Evolutionary conservation across 1,284 basidiomycete genomes (phyloP).

Genomic region (Gomphus sp.): DNA sequence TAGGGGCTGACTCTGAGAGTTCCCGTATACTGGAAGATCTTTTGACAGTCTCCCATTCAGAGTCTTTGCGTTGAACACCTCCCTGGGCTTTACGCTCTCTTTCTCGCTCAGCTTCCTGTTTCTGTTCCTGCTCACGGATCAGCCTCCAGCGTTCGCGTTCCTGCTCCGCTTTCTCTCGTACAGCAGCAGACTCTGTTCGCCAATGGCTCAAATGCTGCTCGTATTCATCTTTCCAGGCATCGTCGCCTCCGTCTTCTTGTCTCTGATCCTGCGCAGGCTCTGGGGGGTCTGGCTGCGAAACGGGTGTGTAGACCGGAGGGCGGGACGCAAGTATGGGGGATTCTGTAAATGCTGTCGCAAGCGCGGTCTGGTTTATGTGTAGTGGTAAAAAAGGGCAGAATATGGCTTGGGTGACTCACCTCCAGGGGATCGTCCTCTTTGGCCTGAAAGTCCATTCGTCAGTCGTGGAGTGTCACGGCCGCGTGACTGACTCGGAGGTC

Average conservation of each 20-base stretch:
- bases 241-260: conserved; percentile 19
- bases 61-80: conserved; percentile 20
- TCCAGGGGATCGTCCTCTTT: conserved; percentile 6
- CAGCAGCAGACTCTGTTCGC: conserved; percentile 65
- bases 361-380: neutral
- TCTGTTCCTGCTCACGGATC: conserved; percentile 28
- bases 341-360: conserved; percentile 4
- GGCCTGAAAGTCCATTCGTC: neutral
- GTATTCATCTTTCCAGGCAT: conserved; percentile 53
- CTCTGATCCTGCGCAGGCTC: conserved; percentile 9
- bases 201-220: conserved; percentile 63
- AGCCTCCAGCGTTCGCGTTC: conserved; percentile 67
- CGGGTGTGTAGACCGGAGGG: conserved; percentile 3
- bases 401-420: neutral
- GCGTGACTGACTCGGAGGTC: neutral
- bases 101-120: neutral
- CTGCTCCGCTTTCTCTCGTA: conserved; percentile 65
- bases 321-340: conserved; percentile 8
- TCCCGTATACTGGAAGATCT: neutral
- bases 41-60: conserved; percentile 15
- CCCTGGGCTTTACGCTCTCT: conserved; percentile 9
- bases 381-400: neutral
- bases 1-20: conserved; percentile 7
- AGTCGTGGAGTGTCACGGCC: neutral
- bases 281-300: conserved; percentile 6